Percentiles rank a stretch among this genome's conserved stretches.
Evolutionary conservation across 2,329 filamentous ascomycete species (phyloP).

Genomic region (Venturia effusa): DNA sequence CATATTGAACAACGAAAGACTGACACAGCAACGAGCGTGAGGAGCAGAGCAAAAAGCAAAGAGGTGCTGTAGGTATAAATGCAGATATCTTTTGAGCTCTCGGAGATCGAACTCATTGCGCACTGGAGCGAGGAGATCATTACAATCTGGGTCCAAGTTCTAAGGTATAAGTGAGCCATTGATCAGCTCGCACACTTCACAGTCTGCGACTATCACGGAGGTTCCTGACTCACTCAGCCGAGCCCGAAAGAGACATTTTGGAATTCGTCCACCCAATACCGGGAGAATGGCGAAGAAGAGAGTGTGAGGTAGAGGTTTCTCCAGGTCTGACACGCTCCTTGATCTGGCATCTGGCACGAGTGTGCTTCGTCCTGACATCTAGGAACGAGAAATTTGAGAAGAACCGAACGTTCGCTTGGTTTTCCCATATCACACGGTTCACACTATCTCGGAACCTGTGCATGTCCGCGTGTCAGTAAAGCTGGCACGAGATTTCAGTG

Average conservation of each 20-base stretch:
- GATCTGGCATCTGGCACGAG: too few relatives aligned
- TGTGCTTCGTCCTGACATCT: too few relatives aligned
- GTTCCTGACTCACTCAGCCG: not conserved
- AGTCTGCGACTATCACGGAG: not conserved
- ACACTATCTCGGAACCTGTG: too few relatives aligned
- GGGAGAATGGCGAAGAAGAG: not conserved
- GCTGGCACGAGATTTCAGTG: too few relatives aligned
- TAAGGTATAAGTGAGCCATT: too few relatives aligned
- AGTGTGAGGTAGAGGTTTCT: not conserved
- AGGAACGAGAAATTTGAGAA: too few relatives aligned
- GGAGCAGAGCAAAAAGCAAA: not conserved
- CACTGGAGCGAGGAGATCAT: not conserved
- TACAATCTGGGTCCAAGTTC: too few relatives aligned
- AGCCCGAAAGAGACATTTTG: not conserved
- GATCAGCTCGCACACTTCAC: not conserved
- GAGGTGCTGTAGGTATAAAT: not conserved
- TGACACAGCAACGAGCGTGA: not conserved
- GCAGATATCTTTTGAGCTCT: not conserved
- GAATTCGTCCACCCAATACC: not conserved
- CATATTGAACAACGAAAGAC: not conserved
- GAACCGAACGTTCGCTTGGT: too few relatives aligned
- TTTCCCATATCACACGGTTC: too few relatives aligned
- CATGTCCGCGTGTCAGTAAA: too few relatives aligned
- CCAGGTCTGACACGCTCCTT: too few relatives aligned
- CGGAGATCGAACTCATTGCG: not conserved